Evolutionary conservation across 1,284 basidiomycete genomes (phyloP).

Genomic region (Pisolithus thermaeus): DNA sequence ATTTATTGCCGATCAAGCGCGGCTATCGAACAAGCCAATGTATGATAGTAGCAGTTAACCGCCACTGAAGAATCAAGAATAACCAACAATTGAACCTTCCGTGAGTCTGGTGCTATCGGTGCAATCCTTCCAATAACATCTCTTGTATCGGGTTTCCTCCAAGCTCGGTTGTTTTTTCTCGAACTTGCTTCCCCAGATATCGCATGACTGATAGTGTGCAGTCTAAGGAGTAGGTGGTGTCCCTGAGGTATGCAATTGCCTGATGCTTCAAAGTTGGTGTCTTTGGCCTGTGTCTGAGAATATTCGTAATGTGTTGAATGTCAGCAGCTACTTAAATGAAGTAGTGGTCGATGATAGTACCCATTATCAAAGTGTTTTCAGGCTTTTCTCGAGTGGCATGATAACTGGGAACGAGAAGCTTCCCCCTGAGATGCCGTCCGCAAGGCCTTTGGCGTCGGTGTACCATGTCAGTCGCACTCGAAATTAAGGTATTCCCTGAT

Average conservation of each 20-base stretch:
- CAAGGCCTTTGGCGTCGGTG: conserved; percentile 84
- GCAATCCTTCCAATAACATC: conserved; percentile 2
- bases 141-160: conserved; percentile 9
- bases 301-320: conserved; percentile 45
- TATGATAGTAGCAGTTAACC: no score
- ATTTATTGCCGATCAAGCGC: no score
- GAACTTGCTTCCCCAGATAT: conserved; percentile 37
- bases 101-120: background rate
- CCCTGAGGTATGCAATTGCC: conserved; percentile 67
- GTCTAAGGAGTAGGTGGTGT: conserved; percentile 59
- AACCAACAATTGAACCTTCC: no score
- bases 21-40: no score
- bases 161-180: conserved; percentile 3
- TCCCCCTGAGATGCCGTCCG: conserved; percentile 88
- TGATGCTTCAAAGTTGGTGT: conserved; percentile 73
- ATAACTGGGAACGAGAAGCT: conserved; percentile 95
- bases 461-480: conserved; percentile 25
- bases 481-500: conserved; percentile 8
- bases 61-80: no score
- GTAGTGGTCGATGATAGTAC: conserved; percentile 38
- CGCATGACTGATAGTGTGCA: conserved; percentile 56
- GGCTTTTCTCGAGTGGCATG: conserved; percentile 72
- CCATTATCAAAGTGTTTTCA: conserved; percentile 70
- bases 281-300: conserved; percentile 77
- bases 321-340: background rate